Base-by-base conservation (phyloP, 495 filamentous ascomycete species). In the Cercophora scortea region DNA sequence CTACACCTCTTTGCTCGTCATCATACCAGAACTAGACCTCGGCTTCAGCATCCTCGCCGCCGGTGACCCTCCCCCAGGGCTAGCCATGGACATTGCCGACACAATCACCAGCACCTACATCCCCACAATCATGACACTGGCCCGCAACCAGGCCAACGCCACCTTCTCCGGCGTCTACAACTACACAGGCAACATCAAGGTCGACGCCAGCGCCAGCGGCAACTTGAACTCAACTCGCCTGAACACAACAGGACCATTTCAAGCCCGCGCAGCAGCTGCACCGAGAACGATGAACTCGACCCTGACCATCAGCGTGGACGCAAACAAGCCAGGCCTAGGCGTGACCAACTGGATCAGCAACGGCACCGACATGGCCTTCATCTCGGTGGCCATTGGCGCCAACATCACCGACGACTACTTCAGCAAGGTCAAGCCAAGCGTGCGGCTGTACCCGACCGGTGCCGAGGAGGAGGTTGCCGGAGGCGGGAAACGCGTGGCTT, bases 21-120 rank as follows among this genome's bases (percentile, higher is more conserved):
- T 83, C n/a, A 70, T 73, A 13, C 77, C 78, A 3, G 79, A 81
- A 53, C 74, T 78, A 57, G 66, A 73, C 48, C 68, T 79, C 15
- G 79, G 79, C 47, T 78, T 79, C 57, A 67, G 66, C 8, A 61
- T 85, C 42, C 52, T 81, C 2, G 65, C 68, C 8, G 80, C 79
- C 4, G 79, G 79, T 7, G 51, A 64, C 16, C 19, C 55, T 0
- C 66, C 68, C 1, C 11, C 54, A 6, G 59, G 60, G 2, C 49
- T 71, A 8, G 54, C 57, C 11, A 63, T 63, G 42, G 52, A 61
- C 53, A 63, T 76, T 41, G 65, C 67, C 41, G 66, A 72, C 44
- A 45, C 66, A 6, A 43, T 74, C 9, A 63, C 59, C 5, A 58
- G 64, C 34, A 64, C 62, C 7, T 63, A 70, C 36, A 44, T 76